Conservation (phyloP, 2,329 filamentous ascomycete genomes). For the Leptographium procerum region DNA sequence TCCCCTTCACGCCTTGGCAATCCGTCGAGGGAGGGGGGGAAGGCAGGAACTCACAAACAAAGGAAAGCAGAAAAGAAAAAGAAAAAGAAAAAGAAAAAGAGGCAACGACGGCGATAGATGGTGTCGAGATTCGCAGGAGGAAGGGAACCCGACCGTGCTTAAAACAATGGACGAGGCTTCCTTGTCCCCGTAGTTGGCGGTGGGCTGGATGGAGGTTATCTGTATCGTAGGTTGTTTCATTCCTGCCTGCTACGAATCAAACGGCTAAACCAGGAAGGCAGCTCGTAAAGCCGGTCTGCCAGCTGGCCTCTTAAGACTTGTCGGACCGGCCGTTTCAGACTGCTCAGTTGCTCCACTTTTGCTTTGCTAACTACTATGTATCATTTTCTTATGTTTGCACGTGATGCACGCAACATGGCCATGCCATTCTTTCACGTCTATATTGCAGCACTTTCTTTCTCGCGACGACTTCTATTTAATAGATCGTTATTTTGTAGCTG, state of each 20-base stretch:
- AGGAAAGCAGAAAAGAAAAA: slow-evolving; percentile 1
- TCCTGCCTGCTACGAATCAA: neutral
- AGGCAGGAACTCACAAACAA: neutral
- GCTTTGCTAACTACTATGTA: too few relatives aligned
- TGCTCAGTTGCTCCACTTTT: neutral
- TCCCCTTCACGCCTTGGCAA: neutral
- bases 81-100: slow-evolving; percentile 10
- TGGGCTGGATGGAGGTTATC: neutral
- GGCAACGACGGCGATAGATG: neutral
- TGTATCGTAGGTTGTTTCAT: slow-evolving; percentile 1
- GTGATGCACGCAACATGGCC: too few relatives aligned
- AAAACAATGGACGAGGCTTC: neutral
- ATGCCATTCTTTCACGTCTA: too few relatives aligned
- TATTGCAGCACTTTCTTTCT: too few relatives aligned
- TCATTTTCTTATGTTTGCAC: too few relatives aligned
- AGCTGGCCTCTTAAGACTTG: neutral
- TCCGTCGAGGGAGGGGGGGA: neutral
- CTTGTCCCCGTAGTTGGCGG: neutral
- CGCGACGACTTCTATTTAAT: neutral
- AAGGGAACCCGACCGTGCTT: neutral
- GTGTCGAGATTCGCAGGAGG: neutral
- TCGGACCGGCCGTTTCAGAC: neutral
- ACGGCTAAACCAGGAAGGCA: neutral
- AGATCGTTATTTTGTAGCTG: neutral
- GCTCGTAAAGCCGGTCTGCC: neutral